These are phyloP conservation scores for Fusarium phyllophilum DNA, from an alignment of 2,329 filamentous ascomycete species.

Conservation along the genomic window DNA sequence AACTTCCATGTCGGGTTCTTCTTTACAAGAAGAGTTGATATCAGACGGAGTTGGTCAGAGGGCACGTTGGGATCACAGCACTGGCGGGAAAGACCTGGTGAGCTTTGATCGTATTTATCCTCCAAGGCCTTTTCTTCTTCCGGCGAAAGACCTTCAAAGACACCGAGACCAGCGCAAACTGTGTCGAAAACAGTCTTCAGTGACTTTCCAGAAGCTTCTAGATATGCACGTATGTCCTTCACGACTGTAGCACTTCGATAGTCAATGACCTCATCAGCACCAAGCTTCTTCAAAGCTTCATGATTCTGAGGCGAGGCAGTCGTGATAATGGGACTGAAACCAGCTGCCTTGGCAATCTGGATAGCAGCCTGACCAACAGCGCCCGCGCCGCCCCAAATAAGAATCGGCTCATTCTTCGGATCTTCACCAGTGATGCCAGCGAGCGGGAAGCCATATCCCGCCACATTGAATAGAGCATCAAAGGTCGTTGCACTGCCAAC, in stretches of 20 bases:
- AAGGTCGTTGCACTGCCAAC: not conserved
- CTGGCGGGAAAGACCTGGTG: not conserved
- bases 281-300: not conserved
- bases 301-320: constrained; percentile 21
- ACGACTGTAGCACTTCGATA: not conserved
- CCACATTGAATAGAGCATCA: constrained; percentile 2
- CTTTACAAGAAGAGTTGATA: not conserved
- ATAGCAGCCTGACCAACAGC: constrained; percentile 12
- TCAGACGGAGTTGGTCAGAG: not conserved
- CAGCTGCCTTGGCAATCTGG: constrained; percentile 15
- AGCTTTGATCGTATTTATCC: not conserved
- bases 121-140: not conserved
- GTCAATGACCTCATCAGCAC: not conserved
- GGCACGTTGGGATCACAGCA: not conserved
- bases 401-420: not conserved
- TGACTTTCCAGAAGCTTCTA: not conserved
- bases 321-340: constrained; percentile 3
- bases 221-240: not conserved
- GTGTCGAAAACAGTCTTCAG: constrained; percentile 7
- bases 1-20: constrained; percentile 1
- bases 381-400: constrained; percentile 16
- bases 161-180: not conserved
- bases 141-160: not conserved
- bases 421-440: not conserved
- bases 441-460: not conserved